A percentile compares a stretch with the other conserved stretches of the same genome.
These are phyloP conservation scores for Hemileia vastatrix DNA, from an alignment of 1,284 basidiomycete genomes.

Conservation along the genomic window DNA sequence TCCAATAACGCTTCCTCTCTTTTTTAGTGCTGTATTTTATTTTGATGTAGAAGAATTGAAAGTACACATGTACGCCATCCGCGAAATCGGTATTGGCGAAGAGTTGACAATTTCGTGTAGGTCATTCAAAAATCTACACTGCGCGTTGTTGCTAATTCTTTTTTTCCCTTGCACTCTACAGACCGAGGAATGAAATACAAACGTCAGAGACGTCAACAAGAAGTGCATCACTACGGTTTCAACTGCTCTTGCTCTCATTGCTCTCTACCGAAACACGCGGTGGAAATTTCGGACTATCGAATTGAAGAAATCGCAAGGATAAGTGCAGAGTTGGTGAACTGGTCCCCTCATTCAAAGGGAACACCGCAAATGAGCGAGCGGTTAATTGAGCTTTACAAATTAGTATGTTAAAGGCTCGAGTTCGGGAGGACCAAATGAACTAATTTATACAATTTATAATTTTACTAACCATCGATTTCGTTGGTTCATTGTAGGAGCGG, in stretches of 20 bases:
- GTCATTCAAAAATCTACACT: neutral
- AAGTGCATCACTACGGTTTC: slow-evolving; percentile 6
- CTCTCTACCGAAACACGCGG: neutral
- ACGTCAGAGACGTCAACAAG: neutral
- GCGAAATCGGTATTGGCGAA: slow-evolving; percentile 10
- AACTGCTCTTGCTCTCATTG: slow-evolving; percentile 14
- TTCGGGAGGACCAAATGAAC: no score
- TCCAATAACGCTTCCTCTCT: neutral
- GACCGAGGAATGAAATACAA: slow-evolving; percentile 9
- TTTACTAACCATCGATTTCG: neutral
- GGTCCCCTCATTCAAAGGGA: neutral
- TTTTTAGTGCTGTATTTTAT: slow-evolving; percentile 2
- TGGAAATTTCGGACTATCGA: slow-evolving; percentile 7
- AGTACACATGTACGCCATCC: slow-evolving; percentile 16
- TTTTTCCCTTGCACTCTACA: neutral
- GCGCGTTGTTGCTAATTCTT: no score
- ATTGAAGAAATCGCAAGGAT: neutral
- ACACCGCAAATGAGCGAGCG: slow-evolving; percentile 4
- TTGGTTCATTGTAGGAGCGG: neutral
- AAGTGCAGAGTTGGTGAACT: neutral
- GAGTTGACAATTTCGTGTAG: slow-evolving; percentile 17
- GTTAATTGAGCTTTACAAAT: slow-evolving; percentile 4
- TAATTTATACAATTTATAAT: neutral
- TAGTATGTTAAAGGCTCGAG: neutral
- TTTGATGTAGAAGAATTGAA: slow-evolving; percentile 5